phyloP scores from a whole-genome alignment of 495 filamentous ascomycete genomes.

The Aspergillus funiculosus region DNA sequence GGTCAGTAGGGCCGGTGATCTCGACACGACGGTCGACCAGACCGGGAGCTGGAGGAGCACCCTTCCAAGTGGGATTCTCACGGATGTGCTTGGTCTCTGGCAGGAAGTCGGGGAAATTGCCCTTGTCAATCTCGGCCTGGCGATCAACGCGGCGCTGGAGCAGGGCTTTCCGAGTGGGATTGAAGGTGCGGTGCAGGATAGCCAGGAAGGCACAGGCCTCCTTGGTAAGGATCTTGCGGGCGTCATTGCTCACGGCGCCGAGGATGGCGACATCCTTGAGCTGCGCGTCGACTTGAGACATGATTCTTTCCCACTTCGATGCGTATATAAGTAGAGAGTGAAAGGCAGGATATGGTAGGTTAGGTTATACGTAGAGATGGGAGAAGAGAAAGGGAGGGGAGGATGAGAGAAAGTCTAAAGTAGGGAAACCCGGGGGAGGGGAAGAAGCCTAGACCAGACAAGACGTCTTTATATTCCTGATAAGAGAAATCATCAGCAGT shows the following conservation, averaged over 20 bases:
- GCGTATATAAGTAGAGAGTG: no score
- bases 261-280: constrained; percentile 86
- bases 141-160: constrained; percentile 79
- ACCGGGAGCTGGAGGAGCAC: constrained; percentile 86
- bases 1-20: constrained; percentile 95
- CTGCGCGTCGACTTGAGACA: constrained; percentile 67
- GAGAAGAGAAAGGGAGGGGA: not conserved
- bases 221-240: constrained; percentile 86
- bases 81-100: constrained; percentile 95
- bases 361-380: not conserved
- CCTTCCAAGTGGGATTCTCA: constrained; percentile 90
- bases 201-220: constrained; percentile 90
- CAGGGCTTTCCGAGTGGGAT: constrained; percentile 79
- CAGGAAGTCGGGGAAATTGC: constrained; percentile 87
- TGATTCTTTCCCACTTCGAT: constrained; percentile 33
- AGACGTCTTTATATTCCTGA: constrained; percentile 5
- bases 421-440: constrained; percentile 3
- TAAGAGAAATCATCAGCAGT: constrained; percentile 22
- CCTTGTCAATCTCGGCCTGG: constrained; percentile 93
- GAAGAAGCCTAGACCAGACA: constrained; percentile 4
- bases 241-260: constrained; percentile 67
- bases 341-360: no score
- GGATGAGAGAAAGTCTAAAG: constrained; percentile 6
- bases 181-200: constrained; percentile 91
- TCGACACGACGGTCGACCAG: constrained; percentile 94